phyloP scores from a whole-genome alignment of 768 basidiomycete species.

The Suillus luteus region DNA sequence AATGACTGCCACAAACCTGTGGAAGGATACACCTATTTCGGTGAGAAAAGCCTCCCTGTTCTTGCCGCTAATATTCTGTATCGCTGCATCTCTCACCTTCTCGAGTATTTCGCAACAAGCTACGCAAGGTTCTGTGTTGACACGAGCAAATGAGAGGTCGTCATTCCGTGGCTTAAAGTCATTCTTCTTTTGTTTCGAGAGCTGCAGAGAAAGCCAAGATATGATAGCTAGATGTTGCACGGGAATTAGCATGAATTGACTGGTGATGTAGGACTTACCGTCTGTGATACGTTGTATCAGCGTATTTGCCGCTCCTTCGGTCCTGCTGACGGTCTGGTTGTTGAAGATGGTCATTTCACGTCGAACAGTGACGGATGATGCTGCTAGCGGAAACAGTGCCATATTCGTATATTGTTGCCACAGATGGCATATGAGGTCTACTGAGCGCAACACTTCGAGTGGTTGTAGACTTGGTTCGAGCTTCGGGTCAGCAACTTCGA shows the following conservation, averaged over 20 bases:
- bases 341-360: conserved; percentile 94
- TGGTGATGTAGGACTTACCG: conserved; percentile 46
- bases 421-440: conserved; percentile 90
- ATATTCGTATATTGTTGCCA: conserved; percentile 97
- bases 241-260: conserved; percentile 4
- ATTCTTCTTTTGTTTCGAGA: conserved; percentile 91
- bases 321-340: conserved; percentile 78
- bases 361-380: conserved; percentile 80
- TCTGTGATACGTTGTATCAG: conserved; percentile 83
- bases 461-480: conserved; percentile 77
- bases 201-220: conserved; percentile 70
- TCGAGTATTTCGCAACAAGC: conserved; percentile 85
- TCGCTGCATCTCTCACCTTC: conserved; percentile 75
- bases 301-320: conserved; percentile 81
- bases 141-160: conserved; percentile 90
- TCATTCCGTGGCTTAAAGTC: conserved; percentile 98
- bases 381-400: conserved; percentile 85
- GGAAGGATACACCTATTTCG: conserved; percentile 93
- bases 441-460: conserved; percentile 62
- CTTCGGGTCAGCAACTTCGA: conserved; percentile 76
- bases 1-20: conserved; percentile 53
- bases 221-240: conserved; percentile 54
- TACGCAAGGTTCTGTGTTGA: conserved; percentile 92
- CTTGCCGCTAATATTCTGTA: conserved; percentile 83
- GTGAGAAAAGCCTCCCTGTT: conserved; percentile 91